phyloP scores from a whole-genome alignment of 23 red algal genomes.

The Gracilaria gracilis region DNA sequence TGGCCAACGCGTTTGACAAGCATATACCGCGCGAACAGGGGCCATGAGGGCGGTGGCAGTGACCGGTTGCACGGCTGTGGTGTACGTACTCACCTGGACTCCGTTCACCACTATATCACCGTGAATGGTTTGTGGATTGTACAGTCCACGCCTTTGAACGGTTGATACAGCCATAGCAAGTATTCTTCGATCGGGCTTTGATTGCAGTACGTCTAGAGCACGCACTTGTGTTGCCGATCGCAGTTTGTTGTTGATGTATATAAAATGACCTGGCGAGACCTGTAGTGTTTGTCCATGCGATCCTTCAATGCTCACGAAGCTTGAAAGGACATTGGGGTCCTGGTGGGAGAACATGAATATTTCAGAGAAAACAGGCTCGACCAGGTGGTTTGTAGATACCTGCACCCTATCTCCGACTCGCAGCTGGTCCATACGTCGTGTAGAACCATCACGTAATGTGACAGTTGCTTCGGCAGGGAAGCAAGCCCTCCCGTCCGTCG shows the following conservation, averaged over 20 bases:
- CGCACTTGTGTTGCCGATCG: slow-evolving; percentile 36
- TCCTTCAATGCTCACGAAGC: slow-evolving; percentile 52
- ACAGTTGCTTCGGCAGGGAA: slow-evolving; percentile 66
- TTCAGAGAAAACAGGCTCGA: slow-evolving; percentile 27
- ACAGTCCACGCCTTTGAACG: neutral
- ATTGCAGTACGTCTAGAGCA: slow-evolving; percentile 31
- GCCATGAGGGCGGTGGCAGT: slow-evolving; percentile 7
- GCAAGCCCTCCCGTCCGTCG: slow-evolving; percentile 44
- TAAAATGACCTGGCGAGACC: slow-evolving; percentile 43
- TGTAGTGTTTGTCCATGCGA: slow-evolving; percentile 28
- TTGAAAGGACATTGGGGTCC: neutral
- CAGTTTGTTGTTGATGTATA: slow-evolving; percentile 56
- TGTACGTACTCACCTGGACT: slow-evolving; percentile 22
- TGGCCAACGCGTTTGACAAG: slow-evolving; percentile 12
- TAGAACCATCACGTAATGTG: slow-evolving; percentile 1
- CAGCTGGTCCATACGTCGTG: slow-evolving; percentile 64
- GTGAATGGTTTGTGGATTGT: slow-evolving; percentile 27
- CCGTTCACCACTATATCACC: slow-evolving; percentile 27
- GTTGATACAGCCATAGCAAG: neutral
- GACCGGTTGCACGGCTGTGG: slow-evolving; percentile 12
- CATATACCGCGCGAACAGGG: slow-evolving; percentile 1
- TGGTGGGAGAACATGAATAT: slow-evolving; percentile 66
- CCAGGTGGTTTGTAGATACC: neutral
- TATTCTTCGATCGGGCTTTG: neutral
- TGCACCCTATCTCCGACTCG: slow-evolving; percentile 55